Conservation (phyloP, 2,329 filamentous ascomycete genomes). For the Fonsecaea monophora region DNA sequence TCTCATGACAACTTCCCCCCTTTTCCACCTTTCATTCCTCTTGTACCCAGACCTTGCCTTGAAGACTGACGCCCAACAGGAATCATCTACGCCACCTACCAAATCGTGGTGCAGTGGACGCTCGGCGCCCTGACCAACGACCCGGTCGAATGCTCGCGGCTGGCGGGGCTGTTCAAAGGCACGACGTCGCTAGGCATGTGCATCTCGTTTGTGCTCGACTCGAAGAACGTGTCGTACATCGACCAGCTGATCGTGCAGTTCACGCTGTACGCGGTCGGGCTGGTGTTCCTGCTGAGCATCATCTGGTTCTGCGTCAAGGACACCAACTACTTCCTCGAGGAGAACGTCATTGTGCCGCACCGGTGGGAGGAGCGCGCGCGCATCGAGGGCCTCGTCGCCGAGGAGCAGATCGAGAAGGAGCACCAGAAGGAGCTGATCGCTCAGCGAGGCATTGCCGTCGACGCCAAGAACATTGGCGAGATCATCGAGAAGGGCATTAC, state of each 20-base stretch:
- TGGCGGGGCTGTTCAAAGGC: slow-evolving; percentile 37
- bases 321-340: slow-evolving; percentile 40
- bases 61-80: slow-evolving; percentile 8
- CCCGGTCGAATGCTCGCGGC: slow-evolving; percentile 29
- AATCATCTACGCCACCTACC: slow-evolving; percentile 33
- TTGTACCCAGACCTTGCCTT: background rate
- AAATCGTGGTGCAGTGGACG: slow-evolving; percentile 35
- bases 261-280: slow-evolving; percentile 33
- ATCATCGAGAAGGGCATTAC: slow-evolving; percentile 21
- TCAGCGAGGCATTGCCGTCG: slow-evolving; percentile 11
- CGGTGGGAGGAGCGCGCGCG: slow-evolving; percentile 30
- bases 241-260: slow-evolving; percentile 38
- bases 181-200: slow-evolving; percentile 36
- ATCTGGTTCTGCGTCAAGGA: slow-evolving; percentile 32
- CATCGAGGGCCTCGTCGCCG: slow-evolving; percentile 29
- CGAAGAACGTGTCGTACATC: slow-evolving; percentile 34
- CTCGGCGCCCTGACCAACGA: slow-evolving; percentile 35
- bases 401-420: slow-evolving; percentile 29
- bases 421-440: slow-evolving; percentile 32
- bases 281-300: slow-evolving; percentile 29
- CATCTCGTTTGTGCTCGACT: slow-evolving; percentile 38
- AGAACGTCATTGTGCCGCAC: slow-evolving; percentile 38
- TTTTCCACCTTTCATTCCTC: background rate
- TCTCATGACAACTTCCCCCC: background rate
- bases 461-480: slow-evolving; percentile 16